Evolutionary conservation across 2,329 filamentous ascomycete genomes (phyloP).

Genomic region (Colletotrichum sp.): DNA sequence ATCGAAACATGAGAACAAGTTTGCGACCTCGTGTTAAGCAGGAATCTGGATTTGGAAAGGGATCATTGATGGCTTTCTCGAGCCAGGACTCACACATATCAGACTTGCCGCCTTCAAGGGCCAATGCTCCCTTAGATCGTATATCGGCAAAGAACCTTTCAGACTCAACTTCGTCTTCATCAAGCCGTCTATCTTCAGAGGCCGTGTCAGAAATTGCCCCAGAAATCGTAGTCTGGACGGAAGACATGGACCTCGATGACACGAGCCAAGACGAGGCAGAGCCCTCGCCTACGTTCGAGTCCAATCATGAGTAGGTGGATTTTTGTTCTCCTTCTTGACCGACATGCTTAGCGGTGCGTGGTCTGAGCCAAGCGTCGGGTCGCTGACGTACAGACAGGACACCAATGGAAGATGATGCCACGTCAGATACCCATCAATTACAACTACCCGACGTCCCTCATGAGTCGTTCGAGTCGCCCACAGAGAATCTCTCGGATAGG

Average conservation of each 20-base stretch:
- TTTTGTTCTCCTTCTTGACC: neutral
- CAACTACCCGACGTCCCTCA: constrained; percentile 22
- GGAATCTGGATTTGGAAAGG: constrained; percentile 27
- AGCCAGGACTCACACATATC: constrained; percentile 30
- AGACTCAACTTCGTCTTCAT: constrained; percentile 9
- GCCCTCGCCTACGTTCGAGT: constrained; percentile 1
- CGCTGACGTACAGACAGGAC: neutral
- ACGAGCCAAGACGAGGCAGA: constrained; percentile 21
- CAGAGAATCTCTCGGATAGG: constrained; percentile 56
- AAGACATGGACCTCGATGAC: constrained; percentile 39
- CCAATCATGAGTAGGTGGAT: constrained; percentile 16
- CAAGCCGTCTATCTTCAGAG: constrained; percentile 37
- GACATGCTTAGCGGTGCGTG: neutral
- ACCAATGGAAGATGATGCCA: neutral
- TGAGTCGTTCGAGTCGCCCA: constrained; percentile 58
- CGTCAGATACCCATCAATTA: neutral
- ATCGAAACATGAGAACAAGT: constrained; percentile 22
- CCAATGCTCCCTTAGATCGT: constrained; percentile 29
- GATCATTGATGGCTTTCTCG: constrained; percentile 23
- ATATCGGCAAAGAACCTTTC: constrained; percentile 33
- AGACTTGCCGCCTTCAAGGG: constrained; percentile 18
- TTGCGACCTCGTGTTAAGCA: constrained; percentile 21
- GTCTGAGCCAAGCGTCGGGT: neutral
- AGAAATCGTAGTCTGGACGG: constrained; percentile 52
- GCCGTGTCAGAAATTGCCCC: constrained; percentile 39